A percentile compares a stretch with the other conserved stretches of the same genome.
Conservation (phyloP, 495 filamentous ascomycete genomes). For the Podospora didyma region DNA sequence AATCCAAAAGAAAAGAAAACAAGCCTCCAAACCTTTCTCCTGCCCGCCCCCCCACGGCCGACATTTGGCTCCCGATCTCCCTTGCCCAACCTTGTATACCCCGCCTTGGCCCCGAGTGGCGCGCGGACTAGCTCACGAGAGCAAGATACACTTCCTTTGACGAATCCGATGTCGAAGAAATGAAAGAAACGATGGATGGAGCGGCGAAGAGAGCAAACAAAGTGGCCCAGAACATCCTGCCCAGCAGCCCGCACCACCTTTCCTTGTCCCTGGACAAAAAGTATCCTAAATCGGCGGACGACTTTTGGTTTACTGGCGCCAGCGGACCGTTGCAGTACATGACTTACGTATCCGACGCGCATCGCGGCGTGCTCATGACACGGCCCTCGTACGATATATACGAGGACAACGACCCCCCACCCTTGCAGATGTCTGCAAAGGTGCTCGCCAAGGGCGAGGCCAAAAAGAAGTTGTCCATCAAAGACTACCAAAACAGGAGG, state of each 20-base stretch:
- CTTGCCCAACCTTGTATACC: neutral
- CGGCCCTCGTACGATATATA: conserved; percentile 39
- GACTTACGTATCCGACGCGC: conserved; percentile 41
- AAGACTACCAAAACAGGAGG: conserved; percentile 44
- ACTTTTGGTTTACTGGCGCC: conserved; percentile 34
- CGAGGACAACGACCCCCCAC: conserved; percentile 31
- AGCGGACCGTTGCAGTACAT: conserved; percentile 39
- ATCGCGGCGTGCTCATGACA: conserved; percentile 44
- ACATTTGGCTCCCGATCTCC: neutral
- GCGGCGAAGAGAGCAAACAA: conserved; percentile 41
- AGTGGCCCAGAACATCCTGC: conserved; percentile 40
- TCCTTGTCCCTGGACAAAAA: conserved; percentile 33
- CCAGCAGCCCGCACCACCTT: conserved; percentile 40
- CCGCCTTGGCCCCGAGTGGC: neutral
- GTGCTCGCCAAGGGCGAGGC: conserved; percentile 30
- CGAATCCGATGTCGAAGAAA: conserved; percentile 27
- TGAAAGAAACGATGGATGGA: conserved; percentile 46
- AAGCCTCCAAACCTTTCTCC: no score
- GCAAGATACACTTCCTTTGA: conserved; percentile 12
- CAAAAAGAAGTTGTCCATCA: conserved; percentile 45
- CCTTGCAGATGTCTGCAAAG: conserved; percentile 21
- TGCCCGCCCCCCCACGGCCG: neutral
- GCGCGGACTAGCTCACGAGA: neutral
- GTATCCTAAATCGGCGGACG: conserved; percentile 33
- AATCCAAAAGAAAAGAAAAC: no score